A percentile compares a stretch with the other conserved stretches of the same genome.
Conservation (phyloP, 2,329 filamentous ascomycete species). For the Diplodia seriata region DNA sequence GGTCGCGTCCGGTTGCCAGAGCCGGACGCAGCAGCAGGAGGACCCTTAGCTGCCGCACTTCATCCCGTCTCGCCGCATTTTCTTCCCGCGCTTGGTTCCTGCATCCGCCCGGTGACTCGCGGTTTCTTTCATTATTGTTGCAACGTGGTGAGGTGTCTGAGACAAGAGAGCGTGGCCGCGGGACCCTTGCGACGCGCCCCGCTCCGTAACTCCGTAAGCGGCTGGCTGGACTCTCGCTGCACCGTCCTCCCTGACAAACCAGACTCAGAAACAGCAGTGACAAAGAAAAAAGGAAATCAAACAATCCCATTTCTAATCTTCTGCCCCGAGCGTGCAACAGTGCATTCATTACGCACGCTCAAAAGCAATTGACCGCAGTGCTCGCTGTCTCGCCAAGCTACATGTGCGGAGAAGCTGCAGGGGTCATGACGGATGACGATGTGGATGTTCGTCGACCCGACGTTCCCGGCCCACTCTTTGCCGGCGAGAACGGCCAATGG, state of each 20-base stretch:
- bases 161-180: slow-evolving; percentile 3
- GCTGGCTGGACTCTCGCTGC: slow-evolving; percentile 12
- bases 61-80: not conserved
- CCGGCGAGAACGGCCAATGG: slow-evolving; percentile 6
- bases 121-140: not conserved
- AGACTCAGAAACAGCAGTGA: not conserved
- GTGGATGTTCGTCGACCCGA: not conserved
- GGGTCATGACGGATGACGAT: not conserved
- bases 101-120: slow-evolving; percentile 1
- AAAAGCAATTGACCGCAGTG: not conserved
- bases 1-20: slow-evolving; percentile 4
- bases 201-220: slow-evolving; percentile 7
- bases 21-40: not conserved
- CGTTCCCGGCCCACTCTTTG: slow-evolving; percentile 4
- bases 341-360: not conserved
- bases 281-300: not conserved
- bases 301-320: not conserved
- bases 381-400: not conserved
- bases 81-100: not conserved
- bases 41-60: slow-evolving; percentile 7
- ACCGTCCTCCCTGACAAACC: slow-evolving; percentile 3
- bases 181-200: not conserved
- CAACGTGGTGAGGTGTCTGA: slow-evolving; percentile 1
- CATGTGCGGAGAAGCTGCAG: slow-evolving; percentile 10
- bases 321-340: not conserved